A percentile compares a stretch with the other conserved stretches of the same genome.
phyloP scores from a whole-genome alignment of 768 basidiomycete species.

The Tylopilus rubrobrunneus region DNA sequence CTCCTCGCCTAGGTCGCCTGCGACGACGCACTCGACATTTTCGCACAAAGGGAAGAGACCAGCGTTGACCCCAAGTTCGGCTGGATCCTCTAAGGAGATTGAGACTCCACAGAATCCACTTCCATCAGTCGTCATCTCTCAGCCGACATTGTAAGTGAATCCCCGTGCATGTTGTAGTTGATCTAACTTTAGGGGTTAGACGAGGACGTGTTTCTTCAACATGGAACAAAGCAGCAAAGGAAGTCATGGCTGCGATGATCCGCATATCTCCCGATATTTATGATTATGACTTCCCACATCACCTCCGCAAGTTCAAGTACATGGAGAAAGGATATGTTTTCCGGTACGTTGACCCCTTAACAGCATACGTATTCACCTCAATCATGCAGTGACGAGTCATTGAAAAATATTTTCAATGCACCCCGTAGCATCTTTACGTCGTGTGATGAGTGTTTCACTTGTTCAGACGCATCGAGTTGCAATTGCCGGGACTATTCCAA shows the following conservation, averaged over 20 bases:
- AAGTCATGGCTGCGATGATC: constrained; percentile 29
- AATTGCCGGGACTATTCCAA: constrained; percentile 48
- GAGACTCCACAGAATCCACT: constrained; percentile 1
- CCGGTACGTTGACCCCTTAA: constrained; percentile 30
- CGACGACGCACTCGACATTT: not conserved
- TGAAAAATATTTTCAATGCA: constrained; percentile 20
- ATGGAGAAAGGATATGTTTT: constrained; percentile 50
- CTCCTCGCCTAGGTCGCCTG: constrained; percentile 8
- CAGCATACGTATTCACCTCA: constrained; percentile 6
- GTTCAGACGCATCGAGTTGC: constrained; percentile 36
- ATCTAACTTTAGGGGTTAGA: constrained; percentile 12
- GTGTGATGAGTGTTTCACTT: constrained; percentile 43
- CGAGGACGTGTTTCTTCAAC: constrained; percentile 23
- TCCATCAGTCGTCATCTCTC: constrained; percentile 18
- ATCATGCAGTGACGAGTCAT: constrained; percentile 13
- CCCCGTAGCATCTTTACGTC: constrained; percentile 35
- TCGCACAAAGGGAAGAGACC: constrained; percentile 4
- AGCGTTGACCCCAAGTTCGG: constrained; percentile 7
- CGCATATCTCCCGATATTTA: constrained; percentile 34
- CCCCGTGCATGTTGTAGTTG: not conserved
- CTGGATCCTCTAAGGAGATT: constrained; percentile 10
- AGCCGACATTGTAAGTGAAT: constrained; percentile 20
- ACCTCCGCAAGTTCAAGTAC: constrained; percentile 46
- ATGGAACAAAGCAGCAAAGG: constrained; percentile 30
- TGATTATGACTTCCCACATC: constrained; percentile 37